Conservation (phyloP, 2,329 filamentous ascomycete genomes). For the Paecilomyces variotii region DNA sequence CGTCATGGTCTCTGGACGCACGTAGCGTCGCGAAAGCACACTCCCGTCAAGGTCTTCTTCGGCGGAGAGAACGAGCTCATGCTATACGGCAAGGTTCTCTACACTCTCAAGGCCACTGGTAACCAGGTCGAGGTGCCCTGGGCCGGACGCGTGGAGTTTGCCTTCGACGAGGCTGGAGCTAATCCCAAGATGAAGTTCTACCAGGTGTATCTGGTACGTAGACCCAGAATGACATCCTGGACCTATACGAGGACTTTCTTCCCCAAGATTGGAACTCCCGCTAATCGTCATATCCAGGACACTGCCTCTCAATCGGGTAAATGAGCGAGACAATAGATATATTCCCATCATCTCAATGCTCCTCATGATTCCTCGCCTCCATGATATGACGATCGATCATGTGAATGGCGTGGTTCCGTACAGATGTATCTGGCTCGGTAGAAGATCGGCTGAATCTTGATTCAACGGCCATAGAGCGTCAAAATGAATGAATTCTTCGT, state of each 20-base stretch:
- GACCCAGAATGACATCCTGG: neutral
- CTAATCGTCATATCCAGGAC: constrained; percentile 1
- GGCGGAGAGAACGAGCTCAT: constrained; percentile 26
- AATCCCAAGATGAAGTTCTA: constrained; percentile 30
- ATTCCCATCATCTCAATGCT: neutral
- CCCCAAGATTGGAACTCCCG: neutral
- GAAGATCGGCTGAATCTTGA: constrained; percentile 6
- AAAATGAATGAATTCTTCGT: constrained; percentile 10
- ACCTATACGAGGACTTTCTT: neutral
- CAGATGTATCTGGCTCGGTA: constrained; percentile 10
- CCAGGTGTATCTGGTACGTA: constrained; percentile 33
- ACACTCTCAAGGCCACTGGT: constrained; percentile 22
- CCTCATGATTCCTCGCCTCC: neutral
- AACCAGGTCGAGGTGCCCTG: constrained; percentile 29
- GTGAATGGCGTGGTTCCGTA: constrained; percentile 8
- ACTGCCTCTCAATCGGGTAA: constrained; percentile 6
- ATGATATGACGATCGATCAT: neutral
- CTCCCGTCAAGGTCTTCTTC: constrained; percentile 23
- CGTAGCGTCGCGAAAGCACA: constrained; percentile 25
- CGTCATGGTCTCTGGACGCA: constrained; percentile 30
- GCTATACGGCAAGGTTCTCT: constrained; percentile 29
- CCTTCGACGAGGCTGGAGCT: constrained; percentile 9
- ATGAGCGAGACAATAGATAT: neutral
- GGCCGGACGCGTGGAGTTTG: constrained; percentile 30
- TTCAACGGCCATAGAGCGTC: constrained; percentile 10